These are phyloP conservation scores for Naganishia sp. DNA, from an alignment of 1,284 basidiomycete genomes.

Conservation along the genomic window DNA sequence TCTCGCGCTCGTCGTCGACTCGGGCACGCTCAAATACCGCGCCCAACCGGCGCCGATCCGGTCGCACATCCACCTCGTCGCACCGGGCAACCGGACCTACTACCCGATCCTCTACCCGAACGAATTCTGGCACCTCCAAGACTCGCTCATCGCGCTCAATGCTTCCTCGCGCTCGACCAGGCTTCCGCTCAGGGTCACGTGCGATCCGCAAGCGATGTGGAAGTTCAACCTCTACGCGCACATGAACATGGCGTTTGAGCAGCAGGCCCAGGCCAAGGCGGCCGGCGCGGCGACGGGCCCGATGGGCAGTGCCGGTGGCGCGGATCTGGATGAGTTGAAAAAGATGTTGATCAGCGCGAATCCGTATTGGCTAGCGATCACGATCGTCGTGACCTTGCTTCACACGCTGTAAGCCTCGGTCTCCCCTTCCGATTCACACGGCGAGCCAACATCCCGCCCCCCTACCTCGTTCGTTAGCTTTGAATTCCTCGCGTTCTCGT, in stretches of 20 bases:
- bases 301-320: constrained; percentile 56
- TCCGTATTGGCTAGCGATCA: constrained; percentile 75
- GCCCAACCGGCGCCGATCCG: constrained; percentile 66
- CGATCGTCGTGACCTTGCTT: constrained; percentile 76
- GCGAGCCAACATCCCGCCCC: background rate
- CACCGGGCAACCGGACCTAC: constrained; percentile 55
- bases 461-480: constrained; percentile 59
- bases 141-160: constrained; percentile 78
- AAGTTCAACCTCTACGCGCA: constrained; percentile 75
- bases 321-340: constrained; percentile 89
- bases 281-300: constrained; percentile 17
- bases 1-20: constrained; percentile 78
- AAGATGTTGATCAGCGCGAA: constrained; percentile 92
- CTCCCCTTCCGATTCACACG: background rate
- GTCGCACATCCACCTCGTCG: constrained; percentile 8
- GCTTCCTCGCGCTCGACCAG: constrained; percentile 58
- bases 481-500: constrained; percentile 92
- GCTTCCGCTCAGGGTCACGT: constrained; percentile 76
- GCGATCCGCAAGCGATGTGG: constrained; percentile 78
- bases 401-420: constrained; percentile 71
- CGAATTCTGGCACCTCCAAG: constrained; percentile 81
- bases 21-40: constrained; percentile 60
- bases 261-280: constrained; percentile 65
- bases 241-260: constrained; percentile 78
- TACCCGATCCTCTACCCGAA: constrained; percentile 89